Evolutionary conservation across 768 basidiomycete species (phyloP), one percentile per base, ranked within the genome.

Genomic region (Kwoniella shandongensis): DNA sequence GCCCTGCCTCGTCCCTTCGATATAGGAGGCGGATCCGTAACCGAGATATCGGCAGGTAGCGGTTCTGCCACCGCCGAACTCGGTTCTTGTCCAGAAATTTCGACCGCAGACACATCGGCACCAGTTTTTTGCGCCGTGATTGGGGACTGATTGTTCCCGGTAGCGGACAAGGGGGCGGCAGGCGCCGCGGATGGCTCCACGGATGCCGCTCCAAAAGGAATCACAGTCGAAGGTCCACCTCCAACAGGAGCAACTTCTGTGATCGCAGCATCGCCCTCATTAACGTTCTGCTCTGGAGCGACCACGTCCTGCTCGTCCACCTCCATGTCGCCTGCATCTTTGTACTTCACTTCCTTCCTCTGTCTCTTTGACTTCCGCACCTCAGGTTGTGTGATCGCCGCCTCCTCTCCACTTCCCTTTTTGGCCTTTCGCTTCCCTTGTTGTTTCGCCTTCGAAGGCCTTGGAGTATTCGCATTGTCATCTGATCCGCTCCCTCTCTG

Each of bases 251-350:
- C 44, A 12, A 29, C 44, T 12, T 45, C 23, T 12, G 27, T 25
- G 13, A 17, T 45, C 10, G 27, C 25, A 45, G 44, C 4, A 7
- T 3, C 18, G 17, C n/a, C 44, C 17, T 17, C 44, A 15, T 6
- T 13, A 32, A 13, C 32, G 6, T 6, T 6, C 32, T 32, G 7
- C 6, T 32, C 32, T 13, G 32, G 7, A 13, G 13, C 32, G 6
- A 6, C 51, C 46, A 32, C 69, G 44, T 67, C 46, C 10, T 38
- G 53, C 42, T 46, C 49, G 78, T 39, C 87, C 82, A 32, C 84
- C 77, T 22, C 84, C 85, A 64, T 38, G n/a, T 53, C 49, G 3
- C 39, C 23, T 6, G 10, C 15, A 18, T 47, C 46, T 36, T 30
- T 47, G 45, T 54, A 44, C 8, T 41, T 59, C 39, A 50, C 41